Conservation (phyloP, 306 rosid genomes). For the Vigna angularis region DNA sequence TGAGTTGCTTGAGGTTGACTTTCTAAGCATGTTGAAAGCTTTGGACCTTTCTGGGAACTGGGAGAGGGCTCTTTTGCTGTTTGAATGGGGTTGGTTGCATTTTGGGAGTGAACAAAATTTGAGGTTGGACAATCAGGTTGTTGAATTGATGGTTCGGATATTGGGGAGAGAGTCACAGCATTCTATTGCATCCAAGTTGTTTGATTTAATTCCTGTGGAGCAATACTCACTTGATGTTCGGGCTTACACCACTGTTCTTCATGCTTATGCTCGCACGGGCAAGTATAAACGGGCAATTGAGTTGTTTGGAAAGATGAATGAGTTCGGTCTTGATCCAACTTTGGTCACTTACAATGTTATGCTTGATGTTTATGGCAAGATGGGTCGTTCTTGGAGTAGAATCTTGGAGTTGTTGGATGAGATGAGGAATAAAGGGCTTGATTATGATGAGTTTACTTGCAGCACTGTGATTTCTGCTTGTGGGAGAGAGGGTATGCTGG, state of each 20-base stretch:
- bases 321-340: conserved; percentile 75
- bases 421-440: conserved; percentile 69
- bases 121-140: conserved; percentile 69
- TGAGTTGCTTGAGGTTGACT: conserved; percentile 76
- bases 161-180: conserved; percentile 93
- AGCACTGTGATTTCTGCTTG: conserved; percentile 95
- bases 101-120: conserved; percentile 48
- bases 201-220: conserved; percentile 79
- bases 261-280: conserved; percentile 76
- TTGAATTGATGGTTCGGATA: conserved; percentile 79
- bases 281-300: conserved; percentile 77
- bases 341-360: conserved; percentile 94
- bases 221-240: conserved; percentile 77
- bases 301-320: conserved; percentile 76
- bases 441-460: conserved; percentile 91
- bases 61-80: conserved; percentile 77
- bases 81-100: conserved; percentile 74
- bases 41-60: conserved; percentile 81
- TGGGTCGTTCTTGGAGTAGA: conserved; percentile 90
- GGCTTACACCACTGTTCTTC: conserved; percentile 81
- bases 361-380: conserved; percentile 96
- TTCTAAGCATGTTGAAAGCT: conserved; percentile 74
- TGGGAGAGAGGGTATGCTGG: conserved; percentile 86
- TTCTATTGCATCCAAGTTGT: conserved; percentile 76
- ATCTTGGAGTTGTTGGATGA: conserved; percentile 83